Evolutionary conservation across 2,329 filamentous ascomycete genomes (phyloP).

Genomic region (Sclerotinia sclerotiorum): DNA sequence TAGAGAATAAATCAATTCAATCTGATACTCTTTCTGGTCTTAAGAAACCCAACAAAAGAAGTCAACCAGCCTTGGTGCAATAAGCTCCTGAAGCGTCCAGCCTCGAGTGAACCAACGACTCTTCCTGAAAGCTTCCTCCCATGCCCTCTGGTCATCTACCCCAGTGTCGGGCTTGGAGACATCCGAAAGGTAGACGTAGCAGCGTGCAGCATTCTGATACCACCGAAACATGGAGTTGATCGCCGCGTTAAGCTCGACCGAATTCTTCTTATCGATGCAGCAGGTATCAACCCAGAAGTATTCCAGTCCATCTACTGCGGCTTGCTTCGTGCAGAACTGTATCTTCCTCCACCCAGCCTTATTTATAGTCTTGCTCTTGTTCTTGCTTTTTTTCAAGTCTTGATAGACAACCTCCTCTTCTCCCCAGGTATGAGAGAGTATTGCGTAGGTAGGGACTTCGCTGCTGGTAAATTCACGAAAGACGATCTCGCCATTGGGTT

Average conservation of each 20-base stretch:
- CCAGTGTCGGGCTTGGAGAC: neutral
- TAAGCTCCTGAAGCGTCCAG: conserved; percentile 5
- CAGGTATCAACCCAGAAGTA: conserved; percentile 10
- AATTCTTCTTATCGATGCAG: conserved; percentile 15
- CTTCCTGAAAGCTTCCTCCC: neutral
- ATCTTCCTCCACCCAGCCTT: conserved; percentile 10
- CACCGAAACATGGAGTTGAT: conserved; percentile 19
- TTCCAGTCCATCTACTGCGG: neutral
- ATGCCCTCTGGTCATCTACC: neutral
- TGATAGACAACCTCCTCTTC: conserved; percentile 2
- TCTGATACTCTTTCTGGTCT: too few relatives aligned
- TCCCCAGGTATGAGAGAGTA: conserved; percentile 11
- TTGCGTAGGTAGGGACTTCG: neutral
- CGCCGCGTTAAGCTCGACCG: neutral
- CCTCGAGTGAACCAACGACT: conserved; percentile 8
- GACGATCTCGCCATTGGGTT: neutral
- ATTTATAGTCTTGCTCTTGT: neutral
- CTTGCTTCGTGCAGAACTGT: neutral
- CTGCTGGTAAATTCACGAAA: neutral
- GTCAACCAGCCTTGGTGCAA: neutral
- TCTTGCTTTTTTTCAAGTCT: neutral
- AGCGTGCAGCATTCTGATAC: neutral
- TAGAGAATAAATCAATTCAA: too few relatives aligned
- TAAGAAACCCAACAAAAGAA: too few relatives aligned
- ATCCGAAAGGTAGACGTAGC: conserved; percentile 12